Evolutionary conservation across 176 grass and related monocot species (phyloP).

Genomic region (Cenchrus americanus): DNA sequence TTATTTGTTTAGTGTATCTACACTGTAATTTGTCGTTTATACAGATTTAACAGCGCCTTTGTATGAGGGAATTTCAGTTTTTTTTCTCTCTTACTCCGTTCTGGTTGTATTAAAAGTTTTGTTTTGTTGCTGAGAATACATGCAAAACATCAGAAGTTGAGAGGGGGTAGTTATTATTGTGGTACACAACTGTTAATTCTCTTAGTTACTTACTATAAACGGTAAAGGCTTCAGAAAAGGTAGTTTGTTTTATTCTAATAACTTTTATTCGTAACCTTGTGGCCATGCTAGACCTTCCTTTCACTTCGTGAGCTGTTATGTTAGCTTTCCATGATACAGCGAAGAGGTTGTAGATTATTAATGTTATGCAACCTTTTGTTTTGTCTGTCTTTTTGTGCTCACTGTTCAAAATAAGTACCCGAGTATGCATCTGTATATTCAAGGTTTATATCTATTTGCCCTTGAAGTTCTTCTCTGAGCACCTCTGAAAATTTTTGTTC

Average conservation of each 20-base stretch:
- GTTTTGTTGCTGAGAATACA: slow-evolving; percentile 1
- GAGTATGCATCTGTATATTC: neutral
- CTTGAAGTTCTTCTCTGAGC: slow-evolving; percentile 2
- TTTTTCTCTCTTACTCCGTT: neutral
- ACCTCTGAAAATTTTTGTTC: neutral
- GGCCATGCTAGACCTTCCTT: neutral
- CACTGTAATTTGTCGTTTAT: neutral
- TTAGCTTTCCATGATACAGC: slow-evolving; percentile 21
- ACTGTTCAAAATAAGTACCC: neutral
- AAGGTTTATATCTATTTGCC: neutral
- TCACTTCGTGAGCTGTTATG: slow-evolving; percentile 17
- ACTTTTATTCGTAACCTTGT: too few relatives aligned
- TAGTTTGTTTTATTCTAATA: slow-evolving; percentile 18
- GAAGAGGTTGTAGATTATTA: slow-evolving; percentile 5
- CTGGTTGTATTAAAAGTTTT: neutral
- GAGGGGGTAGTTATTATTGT: neutral
- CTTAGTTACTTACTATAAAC: neutral
- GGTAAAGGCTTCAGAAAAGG: neutral
- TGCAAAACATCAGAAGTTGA: neutral
- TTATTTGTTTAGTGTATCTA: neutral
- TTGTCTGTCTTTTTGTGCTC: neutral
- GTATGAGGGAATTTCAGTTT: neutral
- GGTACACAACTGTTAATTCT: neutral
- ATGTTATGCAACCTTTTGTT: neutral
- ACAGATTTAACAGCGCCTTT: neutral